These are phyloP conservation scores for Globisporangium nagaii DNA, from an alignment of 352 stramenopile species.

Conservation along the genomic window DNA sequence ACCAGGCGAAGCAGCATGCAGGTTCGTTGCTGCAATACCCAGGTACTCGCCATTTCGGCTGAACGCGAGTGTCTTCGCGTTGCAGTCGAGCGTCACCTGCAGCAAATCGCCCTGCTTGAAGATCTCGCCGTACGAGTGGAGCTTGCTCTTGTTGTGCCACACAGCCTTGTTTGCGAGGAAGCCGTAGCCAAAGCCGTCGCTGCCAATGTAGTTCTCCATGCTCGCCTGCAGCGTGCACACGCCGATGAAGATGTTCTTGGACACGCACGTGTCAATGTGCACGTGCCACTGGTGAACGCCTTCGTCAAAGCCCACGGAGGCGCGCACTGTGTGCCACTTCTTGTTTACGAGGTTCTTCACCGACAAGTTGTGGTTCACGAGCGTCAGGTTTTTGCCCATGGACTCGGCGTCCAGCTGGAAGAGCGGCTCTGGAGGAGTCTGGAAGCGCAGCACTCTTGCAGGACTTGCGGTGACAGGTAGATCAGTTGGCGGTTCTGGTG, in stretches of 20 bases:
- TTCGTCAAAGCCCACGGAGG: conserved; percentile 56
- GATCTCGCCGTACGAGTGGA: conserved; percentile 87
- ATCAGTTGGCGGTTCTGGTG: neutral
- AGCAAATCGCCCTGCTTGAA: conserved; percentile 89
- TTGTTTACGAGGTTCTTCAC: conserved; percentile 87
- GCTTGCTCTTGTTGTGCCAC: conserved; percentile 90
- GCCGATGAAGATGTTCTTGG: conserved; percentile 92
- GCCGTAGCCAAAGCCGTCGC: conserved; percentile 82
- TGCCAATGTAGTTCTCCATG: conserved; percentile 89
- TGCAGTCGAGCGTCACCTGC: conserved; percentile 80
- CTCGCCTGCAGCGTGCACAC: conserved; percentile 61
- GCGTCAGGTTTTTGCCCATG: conserved; percentile 71
- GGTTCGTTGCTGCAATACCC: conserved; percentile 73
- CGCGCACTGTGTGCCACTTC: conserved; percentile 87
- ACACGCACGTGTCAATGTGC: conserved; percentile 81
- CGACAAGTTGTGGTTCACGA: conserved; percentile 71
- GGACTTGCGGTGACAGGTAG: no score
- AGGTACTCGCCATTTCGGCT: conserved; percentile 83
- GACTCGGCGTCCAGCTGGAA: conserved; percentile 65
- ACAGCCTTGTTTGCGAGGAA: conserved; percentile 90
- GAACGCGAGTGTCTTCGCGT: conserved; percentile 77
- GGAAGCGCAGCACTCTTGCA: conserved; percentile 23
- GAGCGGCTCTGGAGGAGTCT: conserved; percentile 49
- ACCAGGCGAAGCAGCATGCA: conserved; percentile 22
- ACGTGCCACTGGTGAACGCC: conserved; percentile 88